Evolutionary conservation across 495 filamentous ascomycete species (phyloP).

Genomic region (Parathielavia appendiculata): DNA sequence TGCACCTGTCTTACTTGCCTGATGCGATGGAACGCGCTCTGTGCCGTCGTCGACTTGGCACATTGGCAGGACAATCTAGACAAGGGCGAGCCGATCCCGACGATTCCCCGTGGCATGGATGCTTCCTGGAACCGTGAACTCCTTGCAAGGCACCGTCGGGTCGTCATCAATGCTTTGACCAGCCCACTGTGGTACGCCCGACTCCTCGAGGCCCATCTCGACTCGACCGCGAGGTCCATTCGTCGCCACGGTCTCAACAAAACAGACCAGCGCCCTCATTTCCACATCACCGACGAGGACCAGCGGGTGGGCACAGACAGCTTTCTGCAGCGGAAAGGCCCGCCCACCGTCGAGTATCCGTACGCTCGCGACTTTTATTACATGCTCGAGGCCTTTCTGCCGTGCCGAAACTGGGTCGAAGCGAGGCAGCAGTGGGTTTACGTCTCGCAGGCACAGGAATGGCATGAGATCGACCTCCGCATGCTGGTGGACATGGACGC

Average conservation of each 20-base stretch:
- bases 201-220: conserved; percentile 49
- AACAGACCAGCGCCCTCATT: conserved; percentile 43
- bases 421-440: conserved; percentile 41
- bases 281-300: conserved; percentile 46
- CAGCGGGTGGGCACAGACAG: conserved; percentile 37
- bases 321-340: conserved; percentile 45
- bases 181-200: conserved; percentile 45
- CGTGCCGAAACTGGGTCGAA: conserved; percentile 42
- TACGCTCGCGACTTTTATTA: conserved; percentile 52
- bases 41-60: conserved; percentile 49
- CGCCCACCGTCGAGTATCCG: conserved; percentile 46
- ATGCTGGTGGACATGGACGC: neutral
- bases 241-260: conserved; percentile 44
- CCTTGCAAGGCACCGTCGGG: conserved; percentile 32
- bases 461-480: conserved; percentile 38
- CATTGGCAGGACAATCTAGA: conserved; percentile 51
- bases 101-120: conserved; percentile 39
- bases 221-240: conserved; percentile 46
- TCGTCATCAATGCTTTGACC: conserved; percentile 40
- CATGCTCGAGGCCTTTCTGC: conserved; percentile 47
- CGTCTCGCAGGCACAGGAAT: conserved; percentile 32
- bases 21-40: conserved; percentile 49
- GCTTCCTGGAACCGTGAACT: conserved; percentile 46
- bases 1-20: conserved; percentile 52
- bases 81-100: conserved; percentile 46